Base-by-base conservation (phyloP, 768 basidiomycete genomes). In the Pleurotus pulmonarius region DNA sequence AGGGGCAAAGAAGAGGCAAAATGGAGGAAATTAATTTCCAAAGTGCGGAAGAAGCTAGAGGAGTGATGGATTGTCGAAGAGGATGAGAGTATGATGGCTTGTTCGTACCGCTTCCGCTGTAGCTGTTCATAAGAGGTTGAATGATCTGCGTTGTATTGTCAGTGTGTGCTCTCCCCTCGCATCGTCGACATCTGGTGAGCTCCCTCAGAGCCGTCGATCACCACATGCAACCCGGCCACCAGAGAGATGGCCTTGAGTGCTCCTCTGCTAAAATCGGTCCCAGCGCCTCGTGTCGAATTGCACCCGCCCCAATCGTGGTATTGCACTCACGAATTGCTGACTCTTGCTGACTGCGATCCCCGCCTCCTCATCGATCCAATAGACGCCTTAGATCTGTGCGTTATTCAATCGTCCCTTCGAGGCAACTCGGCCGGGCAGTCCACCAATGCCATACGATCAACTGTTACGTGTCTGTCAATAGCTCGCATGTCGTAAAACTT, bases 401-500 rank as follows among this genome's bases (percentile, higher is more conserved):
- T 29, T 34, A 29, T 29, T 20, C 48, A 49, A 49, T 24, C 15
- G 37, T 49, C 26, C 51, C 39, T 53, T 53, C 39, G 34, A 38
- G 39, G 37, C 51, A 41, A 20, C 39, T 38, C 34, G 22, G 37
- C 38, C 16, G 24, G 29, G 11, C 9, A 20, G n/a, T 49, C 48
- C 48, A 25, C 48, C 48, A 49, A 49, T 49, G 13, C 48, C 48
- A n/a, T 53, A 18, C 20, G 41, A 22, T 24, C 38, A 22, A 40
- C 24, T 8, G 37, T 53, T 53, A 53, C 51, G 51, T 53, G 29
- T 53, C 18, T 53, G 39, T 12, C 29, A 40, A 25, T 49, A 34
- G 24, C 49, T 46, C 49, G 37, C 43, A 54, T 60, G 63, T 62
- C 57, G 57, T 22, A 56, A 63, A 63, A 65, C 56, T 60, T 62